A percentile compares a stretch with the other conserved stretches of the same genome.
These are phyloP conservation scores for Dothidotthia symphoricarpi DNA, from an alignment of 2,329 filamentous ascomycete genomes.

Conservation along the genomic window DNA sequence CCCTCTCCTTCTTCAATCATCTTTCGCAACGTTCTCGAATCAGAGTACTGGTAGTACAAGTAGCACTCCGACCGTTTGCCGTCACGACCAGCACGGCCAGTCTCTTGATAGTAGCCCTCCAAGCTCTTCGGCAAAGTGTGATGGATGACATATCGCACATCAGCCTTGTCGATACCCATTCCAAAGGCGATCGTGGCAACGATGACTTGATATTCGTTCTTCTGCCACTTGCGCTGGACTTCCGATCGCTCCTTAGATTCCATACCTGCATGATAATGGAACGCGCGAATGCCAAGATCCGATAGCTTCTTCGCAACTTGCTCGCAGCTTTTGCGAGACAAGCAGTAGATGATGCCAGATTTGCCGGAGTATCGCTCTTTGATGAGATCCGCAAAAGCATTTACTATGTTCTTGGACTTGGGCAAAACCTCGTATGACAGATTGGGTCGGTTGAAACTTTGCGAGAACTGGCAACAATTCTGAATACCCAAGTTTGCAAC, in stretches of 20 bases:
- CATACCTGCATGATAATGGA: constrained; percentile 85
- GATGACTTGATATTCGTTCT: constrained; percentile 76
- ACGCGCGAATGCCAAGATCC: constrained; percentile 65
- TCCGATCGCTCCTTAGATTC: constrained; percentile 63
- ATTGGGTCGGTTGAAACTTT: constrained; percentile 97
- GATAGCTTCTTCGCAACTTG: constrained; percentile 70
- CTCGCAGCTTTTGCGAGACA: constrained; percentile 82
- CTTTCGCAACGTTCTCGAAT: constrained; percentile 69
- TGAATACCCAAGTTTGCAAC: constrained; percentile 86
- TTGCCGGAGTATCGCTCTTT: constrained; percentile 65
- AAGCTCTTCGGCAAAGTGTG: constrained; percentile 89
- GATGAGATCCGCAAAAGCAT: constrained; percentile 65
- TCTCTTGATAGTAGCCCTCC: constrained; percentile 98
- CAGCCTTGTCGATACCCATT: constrained; percentile 99
- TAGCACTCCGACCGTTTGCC: constrained; percentile 85
- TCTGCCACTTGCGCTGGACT: constrained; percentile 81
- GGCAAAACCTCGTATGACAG: constrained; percentile 79
- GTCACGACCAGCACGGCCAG: constrained; percentile 89
- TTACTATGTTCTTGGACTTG: constrained; percentile 63
- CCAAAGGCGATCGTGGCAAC: constrained; percentile 98
- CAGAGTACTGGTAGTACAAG: constrained; percentile 80
- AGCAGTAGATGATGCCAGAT: constrained; percentile 89
- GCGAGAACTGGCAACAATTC: constrained; percentile 74
- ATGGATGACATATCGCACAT: constrained; percentile 96
- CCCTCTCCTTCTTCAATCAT: constrained; percentile 85